phyloP scores from a whole-genome alignment of 2,329 filamentous ascomycete species.

The Coniella lustricola region DNA sequence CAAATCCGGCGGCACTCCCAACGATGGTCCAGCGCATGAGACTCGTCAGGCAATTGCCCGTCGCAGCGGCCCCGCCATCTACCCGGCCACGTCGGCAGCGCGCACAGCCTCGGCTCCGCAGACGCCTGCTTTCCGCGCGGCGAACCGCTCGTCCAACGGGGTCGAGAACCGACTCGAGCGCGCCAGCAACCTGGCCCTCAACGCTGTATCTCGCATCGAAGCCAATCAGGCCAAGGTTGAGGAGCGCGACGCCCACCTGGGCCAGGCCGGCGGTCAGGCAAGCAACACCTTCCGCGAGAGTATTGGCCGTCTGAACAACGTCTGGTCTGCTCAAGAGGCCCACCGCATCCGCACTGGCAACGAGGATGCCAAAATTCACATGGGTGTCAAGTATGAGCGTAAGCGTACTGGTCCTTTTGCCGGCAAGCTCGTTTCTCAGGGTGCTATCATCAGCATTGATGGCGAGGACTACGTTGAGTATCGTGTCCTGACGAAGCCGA shows the following conservation, averaged over 20 bases:
- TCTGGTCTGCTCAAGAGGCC: conserved; percentile 49
- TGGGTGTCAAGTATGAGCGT: conserved; percentile 55
- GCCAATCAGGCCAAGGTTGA: conserved; percentile 45
- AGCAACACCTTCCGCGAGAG: conserved; percentile 37
- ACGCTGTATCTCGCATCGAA: conserved; percentile 46
- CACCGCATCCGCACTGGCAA: conserved; percentile 34
- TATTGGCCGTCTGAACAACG: conserved; percentile 45
- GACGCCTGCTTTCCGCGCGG: conserved; percentile 28
- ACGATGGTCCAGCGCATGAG: conserved; percentile 28
- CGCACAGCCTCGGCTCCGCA: conserved; percentile 28
- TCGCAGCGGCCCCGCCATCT: conserved; percentile 23
- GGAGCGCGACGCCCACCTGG: conserved; percentile 32
- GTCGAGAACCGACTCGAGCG: conserved; percentile 34
- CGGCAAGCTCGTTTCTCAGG: conserved; percentile 56
- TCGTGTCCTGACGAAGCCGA: conserved; percentile 56
- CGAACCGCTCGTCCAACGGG: conserved; percentile 24
- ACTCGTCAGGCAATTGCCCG: conserved; percentile 38
- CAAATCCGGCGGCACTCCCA: conserved; percentile 5
- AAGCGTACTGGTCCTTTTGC: conserved; percentile 54
- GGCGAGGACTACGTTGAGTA: conserved; percentile 63
- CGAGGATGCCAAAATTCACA: conserved; percentile 50
- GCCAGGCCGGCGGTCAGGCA: conserved; percentile 6
- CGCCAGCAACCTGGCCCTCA: conserved; percentile 41
- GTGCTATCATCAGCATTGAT: conserved; percentile 56
- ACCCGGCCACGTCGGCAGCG: conserved; percentile 23